These are phyloP conservation scores for Macrocybe sp. DNA, from an alignment of 1,284 basidiomycete genomes.

Conservation along the genomic window DNA sequence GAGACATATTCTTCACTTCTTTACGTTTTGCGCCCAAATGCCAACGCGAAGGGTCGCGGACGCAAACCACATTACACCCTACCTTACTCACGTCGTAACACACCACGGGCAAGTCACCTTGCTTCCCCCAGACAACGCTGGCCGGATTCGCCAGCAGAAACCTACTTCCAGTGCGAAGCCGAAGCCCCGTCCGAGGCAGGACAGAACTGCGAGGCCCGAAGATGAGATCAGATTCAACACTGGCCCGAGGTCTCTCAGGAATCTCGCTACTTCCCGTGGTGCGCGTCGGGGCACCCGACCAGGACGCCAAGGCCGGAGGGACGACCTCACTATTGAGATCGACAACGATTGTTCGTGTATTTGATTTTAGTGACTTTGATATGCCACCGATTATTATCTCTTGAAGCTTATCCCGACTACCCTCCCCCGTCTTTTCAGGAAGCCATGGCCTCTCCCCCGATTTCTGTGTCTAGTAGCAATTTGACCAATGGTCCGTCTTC, in stretches of 20 bases:
- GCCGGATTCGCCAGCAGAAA: constrained; percentile 41
- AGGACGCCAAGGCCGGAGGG: constrained; percentile 8
- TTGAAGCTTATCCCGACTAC: constrained; percentile 43
- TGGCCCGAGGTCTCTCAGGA: constrained; percentile 25
- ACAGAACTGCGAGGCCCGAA: constrained; percentile 23
- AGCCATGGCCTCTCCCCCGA: constrained; percentile 34
- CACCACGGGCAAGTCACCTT: constrained; percentile 46
- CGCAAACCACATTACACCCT: constrained; percentile 50
- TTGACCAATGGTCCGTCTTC: constrained; percentile 16
- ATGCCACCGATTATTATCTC: too few species aligned
- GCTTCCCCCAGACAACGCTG: constrained; percentile 47
- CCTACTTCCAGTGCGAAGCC: constrained; percentile 23
- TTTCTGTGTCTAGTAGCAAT: constrained; percentile 27
- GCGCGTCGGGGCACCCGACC: constrained; percentile 4
- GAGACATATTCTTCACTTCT: constrained; percentile 12
- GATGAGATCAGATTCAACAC: constrained; percentile 33
- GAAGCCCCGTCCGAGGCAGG: constrained; percentile 26
- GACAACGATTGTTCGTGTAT: neutral
- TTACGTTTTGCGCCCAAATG: constrained; percentile 34
- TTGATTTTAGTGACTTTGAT: neutral
- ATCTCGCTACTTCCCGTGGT: constrained; percentile 14
- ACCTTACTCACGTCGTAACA: constrained; percentile 50
- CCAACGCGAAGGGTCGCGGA: constrained; percentile 38
- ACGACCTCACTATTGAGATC: constrained; percentile 14
- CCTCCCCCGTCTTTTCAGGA: constrained; percentile 57